These are phyloP conservation scores for Auriscalpium microsporum DNA, from an alignment of 768 basidiomycete genomes.

Conservation along the genomic window DNA sequence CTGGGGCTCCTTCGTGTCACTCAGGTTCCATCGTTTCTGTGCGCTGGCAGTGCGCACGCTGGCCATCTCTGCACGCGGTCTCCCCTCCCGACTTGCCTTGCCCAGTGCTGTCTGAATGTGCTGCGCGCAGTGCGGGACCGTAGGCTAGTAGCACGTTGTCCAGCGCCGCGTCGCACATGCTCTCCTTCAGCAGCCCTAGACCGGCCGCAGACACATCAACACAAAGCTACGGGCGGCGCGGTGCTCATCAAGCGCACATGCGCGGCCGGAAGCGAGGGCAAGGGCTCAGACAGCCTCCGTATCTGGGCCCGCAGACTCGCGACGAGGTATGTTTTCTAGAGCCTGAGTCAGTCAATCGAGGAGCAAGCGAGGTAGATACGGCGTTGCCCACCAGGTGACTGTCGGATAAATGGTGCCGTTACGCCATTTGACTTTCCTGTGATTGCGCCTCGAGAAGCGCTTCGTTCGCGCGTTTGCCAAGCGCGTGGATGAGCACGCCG, in stretches of 20 bases:
- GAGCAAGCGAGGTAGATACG: too few relatives aligned
- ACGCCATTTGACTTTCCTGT: constrained; percentile 3
- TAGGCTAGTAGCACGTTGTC: constrained; percentile 28
- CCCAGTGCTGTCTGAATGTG: too few relatives aligned
- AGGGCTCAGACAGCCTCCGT: background rate
- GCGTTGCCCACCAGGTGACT: constrained; percentile 21
- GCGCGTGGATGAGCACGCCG: constrained; percentile 45
- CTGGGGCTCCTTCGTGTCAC: too few relatives aligned
- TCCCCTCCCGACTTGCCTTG: too few relatives aligned
- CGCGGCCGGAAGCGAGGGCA: constrained; percentile 26
- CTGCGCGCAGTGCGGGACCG: too few relatives aligned
- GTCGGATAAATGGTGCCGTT: constrained; percentile 22
- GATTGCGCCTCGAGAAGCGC: constrained; percentile 34
- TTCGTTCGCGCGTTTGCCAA: constrained; percentile 39
- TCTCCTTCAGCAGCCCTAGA: constrained; percentile 8
- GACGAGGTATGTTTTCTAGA: constrained; percentile 49
- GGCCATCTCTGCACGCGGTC: too few relatives aligned
- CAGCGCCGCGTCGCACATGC: constrained; percentile 8
- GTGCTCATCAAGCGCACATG: constrained; percentile 28
- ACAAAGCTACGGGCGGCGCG: constrained; percentile 13
- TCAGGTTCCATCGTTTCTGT: too few relatives aligned
- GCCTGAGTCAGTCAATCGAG: background rate
- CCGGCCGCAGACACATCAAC: background rate
- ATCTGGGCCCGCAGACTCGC: constrained; percentile 31
- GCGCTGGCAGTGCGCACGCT: too few relatives aligned